phyloP scores from a whole-genome alignment of 352 stramenopile genomes.

The Globisporangium apiculatum region DNA sequence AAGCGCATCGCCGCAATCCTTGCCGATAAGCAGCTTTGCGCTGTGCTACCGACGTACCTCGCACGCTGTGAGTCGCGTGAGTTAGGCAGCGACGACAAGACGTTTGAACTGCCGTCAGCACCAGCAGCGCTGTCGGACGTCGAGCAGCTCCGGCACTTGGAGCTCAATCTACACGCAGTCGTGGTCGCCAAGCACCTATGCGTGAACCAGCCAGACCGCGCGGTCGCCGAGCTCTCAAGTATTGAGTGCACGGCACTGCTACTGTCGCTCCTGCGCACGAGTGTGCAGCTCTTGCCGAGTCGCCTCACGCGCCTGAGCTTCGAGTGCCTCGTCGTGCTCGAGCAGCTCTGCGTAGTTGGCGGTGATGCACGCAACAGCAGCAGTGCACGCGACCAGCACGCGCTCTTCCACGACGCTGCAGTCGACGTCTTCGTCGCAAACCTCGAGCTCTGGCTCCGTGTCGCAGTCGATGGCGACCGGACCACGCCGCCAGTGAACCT shows the following conservation, averaged over 20 bases:
- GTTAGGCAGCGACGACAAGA: background rate
- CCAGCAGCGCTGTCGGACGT: background rate
- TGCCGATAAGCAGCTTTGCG: constrained; percentile 49
- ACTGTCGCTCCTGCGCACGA: constrained; percentile 29
- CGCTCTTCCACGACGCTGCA: constrained; percentile 32
- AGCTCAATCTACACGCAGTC: constrained; percentile 16
- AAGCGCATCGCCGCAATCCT: constrained; percentile 44
- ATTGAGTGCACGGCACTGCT: constrained; percentile 33
- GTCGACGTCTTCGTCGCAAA: constrained; percentile 34
- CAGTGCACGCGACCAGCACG: constrained; percentile 27
- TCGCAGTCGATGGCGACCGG: constrained; percentile 2
- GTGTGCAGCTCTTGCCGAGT: background rate
- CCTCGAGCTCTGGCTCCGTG: constrained; percentile 23
- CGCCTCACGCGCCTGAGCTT: constrained; percentile 11
- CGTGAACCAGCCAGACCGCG: constrained; percentile 23
- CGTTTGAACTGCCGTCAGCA: no score
- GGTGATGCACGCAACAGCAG: background rate
- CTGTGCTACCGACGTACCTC: constrained; percentile 34
- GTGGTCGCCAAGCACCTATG: constrained; percentile 25
- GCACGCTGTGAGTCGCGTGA: constrained; percentile 6
- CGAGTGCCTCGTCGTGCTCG: constrained; percentile 37
- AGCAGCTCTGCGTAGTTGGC: constrained; percentile 19
- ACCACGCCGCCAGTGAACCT: background rate
- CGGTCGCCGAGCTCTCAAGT: constrained; percentile 26
- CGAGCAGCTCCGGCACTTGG: constrained; percentile 1